A percentile compares a stretch with the other conserved stretches of the same genome.
phyloP scores from a whole-genome alignment of 2,329 filamentous ascomycete genomes.

The Cryphonectria naterciae region DNA sequence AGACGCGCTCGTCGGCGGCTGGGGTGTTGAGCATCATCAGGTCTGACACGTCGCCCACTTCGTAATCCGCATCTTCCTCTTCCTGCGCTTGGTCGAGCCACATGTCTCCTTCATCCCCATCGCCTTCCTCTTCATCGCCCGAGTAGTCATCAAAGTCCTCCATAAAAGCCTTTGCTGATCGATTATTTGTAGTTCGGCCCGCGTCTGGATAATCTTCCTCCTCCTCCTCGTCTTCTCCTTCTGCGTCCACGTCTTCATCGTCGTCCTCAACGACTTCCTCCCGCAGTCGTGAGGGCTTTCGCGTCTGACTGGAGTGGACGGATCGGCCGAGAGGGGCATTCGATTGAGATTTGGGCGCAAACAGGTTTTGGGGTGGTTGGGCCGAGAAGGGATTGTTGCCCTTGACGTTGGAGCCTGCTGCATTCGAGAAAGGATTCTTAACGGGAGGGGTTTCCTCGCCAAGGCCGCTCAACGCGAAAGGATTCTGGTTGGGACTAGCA shows the following conservation, averaged over 20 bases:
- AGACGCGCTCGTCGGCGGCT: slow-evolving; percentile 56
- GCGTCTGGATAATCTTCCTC: slow-evolving; percentile 42
- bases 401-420: slow-evolving; percentile 21
- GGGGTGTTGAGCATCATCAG: slow-evolving; percentile 60
- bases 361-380: slow-evolving; percentile 43
- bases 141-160: slow-evolving; percentile 34
- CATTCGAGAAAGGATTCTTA: slow-evolving; percentile 24
- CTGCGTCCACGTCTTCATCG: slow-evolving; percentile 43
- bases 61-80: slow-evolving; percentile 41
- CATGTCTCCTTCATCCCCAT: slow-evolving; percentile 50
- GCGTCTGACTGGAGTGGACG: slow-evolving; percentile 44
- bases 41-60: slow-evolving; percentile 52
- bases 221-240: slow-evolving; percentile 45
- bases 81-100: slow-evolving; percentile 54
- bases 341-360: slow-evolving; percentile 41
- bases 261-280: slow-evolving; percentile 44
- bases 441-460: slow-evolving; percentile 24
- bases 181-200: slow-evolving; percentile 28
- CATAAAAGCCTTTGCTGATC: slow-evolving; percentile 38
- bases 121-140: slow-evolving; percentile 24
- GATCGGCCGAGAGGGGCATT: slow-evolving; percentile 54
- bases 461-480: slow-evolving; percentile 25
- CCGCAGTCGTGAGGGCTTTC: slow-evolving; percentile 58
- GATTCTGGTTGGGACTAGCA: slow-evolving; percentile 29
- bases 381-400: slow-evolving; percentile 21